Base-by-base conservation (phyloP, 345 rosid species). In the Nasturtium officinale region DNA sequence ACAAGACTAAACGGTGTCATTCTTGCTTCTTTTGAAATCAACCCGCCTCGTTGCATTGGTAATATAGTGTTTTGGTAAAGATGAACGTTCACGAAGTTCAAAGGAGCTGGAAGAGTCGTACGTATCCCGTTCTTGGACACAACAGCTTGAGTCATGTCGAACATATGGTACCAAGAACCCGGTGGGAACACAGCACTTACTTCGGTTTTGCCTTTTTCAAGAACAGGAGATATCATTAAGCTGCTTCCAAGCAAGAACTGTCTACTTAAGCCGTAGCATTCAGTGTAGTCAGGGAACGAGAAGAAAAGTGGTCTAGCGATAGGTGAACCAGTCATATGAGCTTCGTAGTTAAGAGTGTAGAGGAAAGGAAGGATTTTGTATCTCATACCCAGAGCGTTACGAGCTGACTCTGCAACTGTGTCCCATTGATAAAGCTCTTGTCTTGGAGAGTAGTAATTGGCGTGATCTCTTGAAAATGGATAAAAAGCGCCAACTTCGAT, bases 371-470 rank as follows among this genome's bases (percentile, higher is more conserved):
- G 89, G 72, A 90, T 84, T 73, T 81, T 87, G 76, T 95, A 95
- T 80, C 98, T 84, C 96, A 95, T 80, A n/a, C 97, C 96, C 15
- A 95, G 87, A 56, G 99, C 98, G 79, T 89, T 95, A 80, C 93
- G 86, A 65, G 97, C 96, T 0, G 98, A 95, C 28, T 83, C 74
- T 0, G 97, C 89, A 5, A 91, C 98, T 0, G 92, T 85, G 2
- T 79, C 81, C 99, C 98, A 95, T 64, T 91, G 98, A 79, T 95
- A 91, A 55, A 95, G 96, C 87, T 95, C 97, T 77, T 95, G 96
- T 64, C 98, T 86, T 9, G 99, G 99, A 5, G 99, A 89, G 73
- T 90, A 87, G 82, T 47, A 91, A 61, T 92, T 90, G 1, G 99
- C 97, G 20, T 91, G 99, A 78, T 95, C 98, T 81, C 98, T 88